Percentiles rank a stretch among this genome's conserved stretches.
phyloP scores from a whole-genome alignment of 257 asterid genomes.

The Verbena officinalis region DNA sequence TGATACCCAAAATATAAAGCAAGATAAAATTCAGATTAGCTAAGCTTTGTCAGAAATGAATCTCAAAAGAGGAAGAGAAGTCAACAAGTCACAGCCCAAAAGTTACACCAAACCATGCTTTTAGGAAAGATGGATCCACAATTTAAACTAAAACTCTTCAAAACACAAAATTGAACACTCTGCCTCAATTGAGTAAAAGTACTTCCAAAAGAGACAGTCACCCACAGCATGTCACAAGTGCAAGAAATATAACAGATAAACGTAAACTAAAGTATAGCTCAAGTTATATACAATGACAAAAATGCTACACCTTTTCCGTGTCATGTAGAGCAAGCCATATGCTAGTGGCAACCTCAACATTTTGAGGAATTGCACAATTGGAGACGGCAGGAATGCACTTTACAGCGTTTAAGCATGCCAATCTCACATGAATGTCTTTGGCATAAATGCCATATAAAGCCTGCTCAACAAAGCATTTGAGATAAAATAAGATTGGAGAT shows the following conservation, averaged over 20 bases:
- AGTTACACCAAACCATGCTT: not conserved
- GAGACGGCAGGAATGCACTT: constrained; percentile 97
- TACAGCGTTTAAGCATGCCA: constrained; percentile 94
- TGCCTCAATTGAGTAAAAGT: not conserved
- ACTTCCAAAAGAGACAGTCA: not conserved
- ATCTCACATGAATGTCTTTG: constrained; percentile 87
- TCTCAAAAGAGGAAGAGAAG: not conserved
- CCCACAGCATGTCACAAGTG: not conserved
- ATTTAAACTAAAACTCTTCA: not conserved
- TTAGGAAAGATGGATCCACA: not conserved
- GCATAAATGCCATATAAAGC: constrained; percentile 91
- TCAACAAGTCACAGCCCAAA: constrained; percentile 13
- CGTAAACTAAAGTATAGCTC: too few relatives aligned
- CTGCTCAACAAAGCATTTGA: constrained; percentile 48
- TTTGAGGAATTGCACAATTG: constrained; percentile 74
- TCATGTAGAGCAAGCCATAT: constrained; percentile 99
- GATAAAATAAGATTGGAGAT: constrained; percentile 23
- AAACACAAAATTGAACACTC: constrained; percentile 1
- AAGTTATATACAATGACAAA: constrained; percentile 7
- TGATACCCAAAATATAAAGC: not conserved
- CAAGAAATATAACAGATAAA: constrained; percentile 6
- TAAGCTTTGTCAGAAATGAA: not conserved
- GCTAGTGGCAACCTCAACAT: constrained; percentile 86
- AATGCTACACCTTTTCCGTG: constrained; percentile 68
- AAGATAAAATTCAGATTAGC: constrained; percentile 7